Evolutionary conservation across 1,284 basidiomycete species (phyloP), one percentile per base, ranked within the genome.

Genomic region (Grifola frondosa): DNA sequence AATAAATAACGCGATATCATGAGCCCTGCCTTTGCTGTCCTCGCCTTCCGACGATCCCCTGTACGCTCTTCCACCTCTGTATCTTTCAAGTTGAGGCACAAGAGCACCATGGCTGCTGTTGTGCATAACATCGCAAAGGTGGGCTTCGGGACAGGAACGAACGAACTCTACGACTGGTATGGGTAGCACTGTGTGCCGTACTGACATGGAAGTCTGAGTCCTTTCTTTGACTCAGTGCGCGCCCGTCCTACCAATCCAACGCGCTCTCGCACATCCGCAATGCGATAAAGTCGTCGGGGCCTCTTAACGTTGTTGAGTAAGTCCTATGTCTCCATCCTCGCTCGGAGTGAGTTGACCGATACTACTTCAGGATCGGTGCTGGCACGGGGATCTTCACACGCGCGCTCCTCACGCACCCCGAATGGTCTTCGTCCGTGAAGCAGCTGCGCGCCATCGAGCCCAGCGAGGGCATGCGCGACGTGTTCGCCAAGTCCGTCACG

Each of bases 361-460:
- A 12, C 19, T 23, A 15, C n/a, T n/a, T n/a, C 53, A 86, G 84
- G 57, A 68, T 88, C 30, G 83, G 88, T 21, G 65, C 81, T 26
- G 88, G 88, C 23, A 89, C 88, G 3, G 88, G 88, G 4, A 77
- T 91, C 37, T 91, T 89, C 62, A 90, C 88, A 17, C 78, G 88
- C 13, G 84, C 86, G 3, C 62, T 91, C 19, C 68, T 91, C 31
- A 73, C 76, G 4, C 75, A 87, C 61, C 69, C 77, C 6, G 71
- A 74, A 32, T 84, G 77, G 74, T 56, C 71, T 12, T 56, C 63
- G 6, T 56, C 61, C 32, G 68, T 91, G 39, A 67, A 67, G 30
- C 57, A 72, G 42, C 62, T 88, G 15, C 73, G 66, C 41, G 87
- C 88, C 4, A 53, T 87, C 26, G 88, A 91, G 59, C 88, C 88